Evolutionary conservation across 106 monocot genomes (phyloP).

Genomic region (Acanthochlamys bracteata): DNA sequence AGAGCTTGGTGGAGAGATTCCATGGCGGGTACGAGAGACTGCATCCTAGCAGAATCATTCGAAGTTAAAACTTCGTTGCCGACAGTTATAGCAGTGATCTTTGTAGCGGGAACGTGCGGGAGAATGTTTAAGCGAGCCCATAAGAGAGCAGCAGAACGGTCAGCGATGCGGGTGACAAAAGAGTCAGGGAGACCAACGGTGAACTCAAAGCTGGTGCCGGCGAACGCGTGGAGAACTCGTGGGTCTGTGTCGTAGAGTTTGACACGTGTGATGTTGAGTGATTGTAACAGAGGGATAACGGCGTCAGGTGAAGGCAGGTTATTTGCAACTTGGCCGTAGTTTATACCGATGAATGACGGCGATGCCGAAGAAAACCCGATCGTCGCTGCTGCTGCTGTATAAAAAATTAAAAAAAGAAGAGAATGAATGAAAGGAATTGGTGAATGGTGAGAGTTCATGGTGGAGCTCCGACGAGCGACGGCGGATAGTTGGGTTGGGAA

Average conservation of each 20-base stretch:
- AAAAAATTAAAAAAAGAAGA: not conserved
- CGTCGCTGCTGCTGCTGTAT: not conserved
- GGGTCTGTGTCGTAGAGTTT: not conserved
- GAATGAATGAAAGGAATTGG: not conserved
- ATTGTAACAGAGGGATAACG: not conserved
- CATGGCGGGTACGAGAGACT: constrained; percentile 24
- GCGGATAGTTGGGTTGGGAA: no score
- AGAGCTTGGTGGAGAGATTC: not conserved
- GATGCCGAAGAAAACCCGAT: not conserved
- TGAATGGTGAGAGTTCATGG: no score
- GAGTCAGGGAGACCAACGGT: constrained; percentile 20
- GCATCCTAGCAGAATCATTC: constrained; percentile 7
- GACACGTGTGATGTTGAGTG: not conserved
- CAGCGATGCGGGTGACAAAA: constrained; percentile 8
- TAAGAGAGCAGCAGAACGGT: constrained; percentile 1
- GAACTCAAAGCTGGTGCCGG: constrained; percentile 17
- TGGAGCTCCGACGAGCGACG: no score
- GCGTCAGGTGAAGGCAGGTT: constrained; percentile 1
- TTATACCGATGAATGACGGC: constrained; percentile 2
- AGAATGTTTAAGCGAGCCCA: constrained; percentile 20
- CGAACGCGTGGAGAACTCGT: constrained; percentile 12
- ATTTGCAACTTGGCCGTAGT: constrained; percentile 11
- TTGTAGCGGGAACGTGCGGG: constrained; percentile 15
- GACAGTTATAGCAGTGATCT: constrained; percentile 18
- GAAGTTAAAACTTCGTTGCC: constrained; percentile 28